Conservation (phyloP, 352 stramenopile genomes). For the Phytophthora sansomeana region DNA sequence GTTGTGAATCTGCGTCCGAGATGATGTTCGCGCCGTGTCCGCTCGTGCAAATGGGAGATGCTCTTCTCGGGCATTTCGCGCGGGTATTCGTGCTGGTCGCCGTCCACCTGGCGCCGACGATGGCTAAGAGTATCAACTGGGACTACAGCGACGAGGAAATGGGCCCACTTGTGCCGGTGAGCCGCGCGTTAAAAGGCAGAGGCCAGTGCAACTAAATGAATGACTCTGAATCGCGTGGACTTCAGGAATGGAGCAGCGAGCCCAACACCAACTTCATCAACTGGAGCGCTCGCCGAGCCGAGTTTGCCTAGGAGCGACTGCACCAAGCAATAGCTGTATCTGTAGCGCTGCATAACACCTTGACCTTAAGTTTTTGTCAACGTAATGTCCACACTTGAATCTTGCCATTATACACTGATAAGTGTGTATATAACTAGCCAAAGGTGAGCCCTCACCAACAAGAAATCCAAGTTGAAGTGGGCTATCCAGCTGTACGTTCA, state of each 20-base stretch:
- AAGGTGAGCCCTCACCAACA: too few species aligned
- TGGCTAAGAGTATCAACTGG: slow-evolving; percentile 28
- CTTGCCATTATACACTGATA: too few species aligned
- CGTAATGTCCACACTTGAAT: too few species aligned
- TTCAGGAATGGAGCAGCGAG: slow-evolving; percentile 31
- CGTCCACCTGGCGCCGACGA: slow-evolving; percentile 5
- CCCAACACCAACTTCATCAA: slow-evolving; percentile 22
- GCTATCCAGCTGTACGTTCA: not conserved
- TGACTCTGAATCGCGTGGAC: not conserved
- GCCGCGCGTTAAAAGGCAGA: not conserved
- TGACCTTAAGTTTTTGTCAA: too few species aligned
- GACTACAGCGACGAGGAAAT: slow-evolving; percentile 28
- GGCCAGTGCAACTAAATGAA: not conserved
- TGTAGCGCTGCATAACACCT: too few species aligned
- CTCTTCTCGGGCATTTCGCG: slow-evolving; percentile 20
- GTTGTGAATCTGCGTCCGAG: slow-evolving; percentile 16
- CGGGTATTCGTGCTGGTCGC: slow-evolving; percentile 12
- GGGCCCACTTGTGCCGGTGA: slow-evolving; percentile 17
- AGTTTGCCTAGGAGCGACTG: slow-evolving; percentile 16
- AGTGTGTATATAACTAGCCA: too few species aligned
- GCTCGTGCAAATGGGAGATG: slow-evolving; percentile 20
- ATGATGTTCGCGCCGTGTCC: slow-evolving; percentile 8
- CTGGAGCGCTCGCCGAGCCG: slow-evolving; percentile 19
- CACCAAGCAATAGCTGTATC: too few species aligned
- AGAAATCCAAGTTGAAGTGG: not conserved